Evolutionary conservation across 2,329 filamentous ascomycete genomes (phyloP).

Genomic region (Fusarium albosuccineum): DNA sequence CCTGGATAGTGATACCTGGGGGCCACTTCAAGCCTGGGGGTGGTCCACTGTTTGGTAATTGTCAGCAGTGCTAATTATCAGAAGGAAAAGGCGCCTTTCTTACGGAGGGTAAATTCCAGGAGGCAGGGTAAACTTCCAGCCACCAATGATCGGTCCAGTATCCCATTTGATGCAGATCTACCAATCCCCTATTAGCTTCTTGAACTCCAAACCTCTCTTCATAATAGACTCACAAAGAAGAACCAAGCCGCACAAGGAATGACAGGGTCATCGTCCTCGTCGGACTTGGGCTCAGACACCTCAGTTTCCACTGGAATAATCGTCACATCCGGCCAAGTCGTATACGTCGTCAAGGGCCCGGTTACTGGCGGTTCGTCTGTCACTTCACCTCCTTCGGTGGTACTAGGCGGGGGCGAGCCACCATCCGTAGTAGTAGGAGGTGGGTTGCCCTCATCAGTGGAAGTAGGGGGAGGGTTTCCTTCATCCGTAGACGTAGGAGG

Average conservation of each 20-base stretch:
- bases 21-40: slow-evolving; percentile 13
- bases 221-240: slow-evolving; percentile 19
- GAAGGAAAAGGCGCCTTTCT: neutral
- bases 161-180: slow-evolving; percentile 23
- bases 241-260: slow-evolving; percentile 21
- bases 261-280: slow-evolving; percentile 8
- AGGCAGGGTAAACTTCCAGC: slow-evolving; percentile 15
- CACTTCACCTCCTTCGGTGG: neutral
- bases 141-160: slow-evolving; percentile 11
- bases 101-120: slow-evolving; percentile 24
- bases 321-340: slow-evolving; percentile 17
- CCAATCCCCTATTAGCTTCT: neutral
- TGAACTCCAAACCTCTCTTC: neutral
- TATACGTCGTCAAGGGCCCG: slow-evolving; percentile 17
- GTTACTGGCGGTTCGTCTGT: neutral
- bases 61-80: neutral
- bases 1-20: slow-evolving; percentile 15
- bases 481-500: neutral
- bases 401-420: neutral
- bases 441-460: neutral
- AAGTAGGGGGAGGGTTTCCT: neutral
- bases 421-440: neutral
- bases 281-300: slow-evolving; percentile 3
- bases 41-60: slow-evolving; percentile 14
- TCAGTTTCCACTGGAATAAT: slow-evolving; percentile 14